Base-by-base conservation (phyloP, 2,329 filamentous ascomycete species). In the Blastomyces gilchristii region DNA sequence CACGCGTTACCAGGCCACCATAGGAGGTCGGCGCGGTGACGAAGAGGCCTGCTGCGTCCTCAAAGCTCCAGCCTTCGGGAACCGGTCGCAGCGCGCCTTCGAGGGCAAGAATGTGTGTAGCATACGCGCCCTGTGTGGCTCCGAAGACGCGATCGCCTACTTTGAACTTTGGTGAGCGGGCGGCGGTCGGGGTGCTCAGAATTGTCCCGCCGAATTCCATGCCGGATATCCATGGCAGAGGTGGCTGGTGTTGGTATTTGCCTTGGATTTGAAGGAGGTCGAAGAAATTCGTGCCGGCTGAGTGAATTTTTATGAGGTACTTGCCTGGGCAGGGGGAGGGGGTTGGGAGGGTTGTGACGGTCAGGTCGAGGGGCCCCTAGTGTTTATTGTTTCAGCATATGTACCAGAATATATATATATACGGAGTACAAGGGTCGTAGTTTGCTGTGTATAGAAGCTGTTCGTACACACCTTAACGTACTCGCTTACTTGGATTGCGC, bases 231-330 rank as follows among this genome's bases (percentile, higher is more conserved):
- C 92, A 96, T 41, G 92, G 92, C 58, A 97, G 86, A 0, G 88
- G 85, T 0, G 91, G 91, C 71, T 97, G 92, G 73, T 90, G 83
- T 73, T 97, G 93, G 78, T 97, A 97, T 83, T 95, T 96, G 63
- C 93, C 93, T 72, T 91, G 88, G 72, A 97, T 91, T 73, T 97
- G 93, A 62, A 97, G 85, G 63, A 96, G 88, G 75, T 97, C 93
- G 80, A 97, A 97, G 83, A 97, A 97, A 79, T 97, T 97, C 71
- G 90, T 90, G 25, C 91, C 93, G 0, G 89, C 84, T 57, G 93
- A 90, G 76, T 91, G 89, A 70, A 97, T 89, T 71, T 87, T 84
- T 73, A 97, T 89, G 67, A 95, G 82, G 74, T 97, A 97, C 78
- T 96, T 85, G 71, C 89, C 80, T 41, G 85, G 76, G 9, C 82